Percentiles rank a stretch among this genome's conserved stretches.
phyloP scores from a whole-genome alignment of 1,284 basidiomycete species.

The Takashimella koratensis region DNA sequence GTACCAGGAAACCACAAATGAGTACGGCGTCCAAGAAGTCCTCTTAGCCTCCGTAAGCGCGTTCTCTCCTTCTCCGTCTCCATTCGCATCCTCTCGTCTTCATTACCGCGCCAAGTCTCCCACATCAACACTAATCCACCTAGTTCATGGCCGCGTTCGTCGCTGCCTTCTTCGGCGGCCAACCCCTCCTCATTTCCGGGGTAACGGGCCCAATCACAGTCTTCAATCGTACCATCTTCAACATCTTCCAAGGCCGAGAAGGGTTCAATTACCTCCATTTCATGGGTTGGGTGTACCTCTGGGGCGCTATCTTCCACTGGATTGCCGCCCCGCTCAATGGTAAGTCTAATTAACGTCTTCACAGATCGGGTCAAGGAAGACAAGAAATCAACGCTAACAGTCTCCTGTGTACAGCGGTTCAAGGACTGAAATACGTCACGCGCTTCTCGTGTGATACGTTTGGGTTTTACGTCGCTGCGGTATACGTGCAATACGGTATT shows the following conservation, averaged over 20 bases:
- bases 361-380: no score
- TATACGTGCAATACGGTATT: conserved; percentile 80
- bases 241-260: conserved; percentile 58
- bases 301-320: conserved; percentile 92
- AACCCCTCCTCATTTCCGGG: conserved; percentile 89
- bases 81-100: no score
- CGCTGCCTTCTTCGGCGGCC: conserved; percentile 85
- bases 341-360: conserved; percentile 42
- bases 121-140: not conserved
- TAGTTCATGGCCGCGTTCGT: conserved; percentile 86
- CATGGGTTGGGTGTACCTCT: conserved; percentile 86
- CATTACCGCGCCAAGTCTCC: no score
- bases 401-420: conserved; percentile 75
- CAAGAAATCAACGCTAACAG: no score
- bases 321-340: conserved; percentile 79
- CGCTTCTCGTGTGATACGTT: conserved; percentile 90
- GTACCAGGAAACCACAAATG: conserved; percentile 64
- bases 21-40: conserved; percentile 89
- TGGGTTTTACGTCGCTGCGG: conserved; percentile 64
- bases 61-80: not conserved
- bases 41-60: conserved; percentile 47
- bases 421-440: conserved; percentile 80
- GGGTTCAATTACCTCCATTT: conserved; percentile 69
- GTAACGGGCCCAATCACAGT: conserved; percentile 91
- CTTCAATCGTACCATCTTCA: conserved; percentile 84